Percentiles rank a stretch among this genome's conserved stretches.
These are phyloP conservation scores for Cokeromyces recurvatus DNA, from an alignment of 371 early-diverging fungal genomes.

Conservation along the genomic window DNA sequence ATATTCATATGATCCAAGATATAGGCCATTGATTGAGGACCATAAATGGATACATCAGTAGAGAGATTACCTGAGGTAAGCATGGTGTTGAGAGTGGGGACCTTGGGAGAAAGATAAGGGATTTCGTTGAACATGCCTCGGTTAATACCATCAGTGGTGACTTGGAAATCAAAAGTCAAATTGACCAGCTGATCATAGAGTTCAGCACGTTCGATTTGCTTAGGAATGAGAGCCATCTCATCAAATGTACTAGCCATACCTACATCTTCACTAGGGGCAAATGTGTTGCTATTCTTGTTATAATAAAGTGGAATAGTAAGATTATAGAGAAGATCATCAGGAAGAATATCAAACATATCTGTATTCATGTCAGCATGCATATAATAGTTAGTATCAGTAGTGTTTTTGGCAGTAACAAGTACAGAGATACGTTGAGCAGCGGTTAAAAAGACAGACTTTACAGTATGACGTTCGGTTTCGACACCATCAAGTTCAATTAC, in stretches of 20 bases:
- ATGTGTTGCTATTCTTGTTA: constrained; percentile 25
- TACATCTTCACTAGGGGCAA: constrained; percentile 31
- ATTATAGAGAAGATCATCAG: constrained; percentile 43
- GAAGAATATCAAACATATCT: constrained; percentile 69
- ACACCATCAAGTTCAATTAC: constrained; percentile 84
- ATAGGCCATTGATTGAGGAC: constrained; percentile 51
- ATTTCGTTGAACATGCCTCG: constrained; percentile 79
- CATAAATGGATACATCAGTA: constrained; percentile 56
- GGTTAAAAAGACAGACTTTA: constrained; percentile 53
- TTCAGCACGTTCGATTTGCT: constrained; percentile 31
- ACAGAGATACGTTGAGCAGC: constrained; percentile 73
- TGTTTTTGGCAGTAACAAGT: constrained; percentile 66
- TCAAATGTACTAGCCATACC: constrained; percentile 39
- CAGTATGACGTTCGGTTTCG: constrained; percentile 49
- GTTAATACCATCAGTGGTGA: constrained; percentile 71
- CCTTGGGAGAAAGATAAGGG: constrained; percentile 64
- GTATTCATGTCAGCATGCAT: constrained; percentile 74
- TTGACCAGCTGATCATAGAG: constrained; percentile 45
- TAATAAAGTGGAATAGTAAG: constrained; percentile 55
- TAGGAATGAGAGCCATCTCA: constrained; percentile 47
- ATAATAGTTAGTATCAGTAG: constrained; percentile 59
- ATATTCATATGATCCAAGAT: constrained; percentile 49
- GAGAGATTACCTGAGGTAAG: constrained; percentile 55
- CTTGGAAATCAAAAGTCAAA: constrained; percentile 59
- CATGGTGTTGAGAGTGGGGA: constrained; percentile 68